phyloP scores from a whole-genome alignment of 176 grass and related monocot genomes.

The Aegilops umbellulata region DNA sequence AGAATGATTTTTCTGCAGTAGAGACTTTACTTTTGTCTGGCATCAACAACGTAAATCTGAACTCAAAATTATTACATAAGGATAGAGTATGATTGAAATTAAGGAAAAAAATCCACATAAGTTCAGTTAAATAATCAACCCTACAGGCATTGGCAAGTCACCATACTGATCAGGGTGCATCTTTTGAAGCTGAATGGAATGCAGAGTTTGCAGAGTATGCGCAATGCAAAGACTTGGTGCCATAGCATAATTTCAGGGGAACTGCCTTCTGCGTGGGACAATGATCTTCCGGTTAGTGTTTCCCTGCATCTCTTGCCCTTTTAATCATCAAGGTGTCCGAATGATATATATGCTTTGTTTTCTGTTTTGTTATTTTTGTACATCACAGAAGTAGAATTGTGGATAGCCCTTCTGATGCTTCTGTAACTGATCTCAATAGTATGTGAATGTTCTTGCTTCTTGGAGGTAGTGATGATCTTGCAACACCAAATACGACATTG shows the following conservation, averaged over 20 bases:
- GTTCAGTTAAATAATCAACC: background rate
- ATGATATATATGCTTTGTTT: background rate
- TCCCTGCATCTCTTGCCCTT: background rate
- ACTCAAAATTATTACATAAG: background rate
- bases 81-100: background rate
- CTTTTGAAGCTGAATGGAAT: constrained; percentile 46
- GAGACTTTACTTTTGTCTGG: background rate
- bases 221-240: background rate
- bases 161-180: constrained; percentile 29
- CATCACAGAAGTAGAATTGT: background rate
- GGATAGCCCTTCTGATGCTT: constrained; percentile 25
- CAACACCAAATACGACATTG: constrained; percentile 41
- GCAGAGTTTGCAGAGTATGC: background rate
- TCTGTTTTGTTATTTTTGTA: background rate
- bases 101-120: background rate
- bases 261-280: too few relatives aligned
- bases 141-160: constrained; percentile 30
- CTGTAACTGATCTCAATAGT: constrained; percentile 40
- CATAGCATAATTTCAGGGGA: background rate
- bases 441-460: constrained; percentile 41
- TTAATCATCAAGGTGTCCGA: too few relatives aligned
- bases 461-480: constrained; percentile 46
- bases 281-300: constrained; percentile 9
- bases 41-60: background rate
- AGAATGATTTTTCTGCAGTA: background rate